Conservation (phyloP, 192 early-diverging fungal genomes). For the Pilaira anomala region DNA sequence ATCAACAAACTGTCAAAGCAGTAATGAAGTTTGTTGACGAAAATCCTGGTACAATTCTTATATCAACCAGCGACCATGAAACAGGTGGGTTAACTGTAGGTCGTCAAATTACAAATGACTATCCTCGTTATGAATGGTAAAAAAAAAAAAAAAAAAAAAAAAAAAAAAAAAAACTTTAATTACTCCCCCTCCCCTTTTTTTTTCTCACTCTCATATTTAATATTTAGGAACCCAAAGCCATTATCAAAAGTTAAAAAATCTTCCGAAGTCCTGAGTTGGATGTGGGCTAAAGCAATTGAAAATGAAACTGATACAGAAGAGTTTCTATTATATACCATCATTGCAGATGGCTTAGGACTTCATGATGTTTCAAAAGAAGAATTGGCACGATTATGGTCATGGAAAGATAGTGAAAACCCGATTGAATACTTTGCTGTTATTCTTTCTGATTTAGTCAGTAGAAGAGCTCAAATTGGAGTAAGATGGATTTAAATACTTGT, state of each 20-base stretch:
- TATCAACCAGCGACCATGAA: constrained; percentile 93
- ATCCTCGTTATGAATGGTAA: constrained; percentile 84
- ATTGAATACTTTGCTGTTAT: constrained; percentile 38
- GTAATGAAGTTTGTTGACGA: constrained; percentile 75
- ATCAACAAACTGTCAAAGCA: constrained; percentile 68
- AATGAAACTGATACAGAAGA: not conserved
- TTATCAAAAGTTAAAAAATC: constrained; percentile 70
- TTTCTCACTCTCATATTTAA: no score
- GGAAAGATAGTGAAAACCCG: constrained; percentile 36
- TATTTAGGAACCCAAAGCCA: constrained; percentile 61
- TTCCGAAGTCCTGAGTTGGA: constrained; percentile 48
- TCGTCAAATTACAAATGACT: constrained; percentile 62
- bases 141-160: not conserved
- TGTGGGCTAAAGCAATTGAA: constrained; percentile 40
- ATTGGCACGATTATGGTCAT: constrained; percentile 38
- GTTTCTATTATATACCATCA: constrained; percentile 34
- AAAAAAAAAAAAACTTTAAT: no score
- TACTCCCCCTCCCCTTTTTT: no score
- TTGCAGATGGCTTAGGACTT: constrained; percentile 44
- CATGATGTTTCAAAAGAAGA: constrained; percentile 62
- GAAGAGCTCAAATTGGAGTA: constrained; percentile 60
- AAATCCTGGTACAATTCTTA: constrained; percentile 83
- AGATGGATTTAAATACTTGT: constrained; percentile 10
- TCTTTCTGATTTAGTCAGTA: constrained; percentile 49
- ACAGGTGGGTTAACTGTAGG: constrained; percentile 91